phyloP scores from a whole-genome alignment of 805 yeast species.

The Schwanniomyces polymorphus region DNA sequence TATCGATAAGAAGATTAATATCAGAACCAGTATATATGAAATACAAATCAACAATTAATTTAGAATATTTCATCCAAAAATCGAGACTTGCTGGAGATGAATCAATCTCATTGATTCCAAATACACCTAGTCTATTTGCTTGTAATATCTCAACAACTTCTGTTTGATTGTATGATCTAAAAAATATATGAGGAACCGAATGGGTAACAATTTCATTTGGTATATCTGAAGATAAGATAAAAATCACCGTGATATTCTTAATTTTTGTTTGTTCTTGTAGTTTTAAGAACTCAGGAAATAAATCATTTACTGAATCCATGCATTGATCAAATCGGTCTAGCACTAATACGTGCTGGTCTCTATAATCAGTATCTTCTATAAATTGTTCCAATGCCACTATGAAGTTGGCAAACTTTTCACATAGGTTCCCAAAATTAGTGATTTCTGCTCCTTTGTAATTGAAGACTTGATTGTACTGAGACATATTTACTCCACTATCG shows the following conservation, averaged over 20 bases:
- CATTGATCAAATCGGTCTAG: conserved; percentile 50
- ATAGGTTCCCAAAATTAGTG: conserved; percentile 24
- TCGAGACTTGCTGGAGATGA: conserved; percentile 10
- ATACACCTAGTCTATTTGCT: conserved; percentile 22
- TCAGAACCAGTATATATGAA: conserved; percentile 46
- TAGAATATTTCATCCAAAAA: conserved; percentile 45
- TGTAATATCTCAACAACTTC: conserved; percentile 40
- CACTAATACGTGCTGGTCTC: conserved; percentile 41
- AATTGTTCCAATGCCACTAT: conserved; percentile 41
- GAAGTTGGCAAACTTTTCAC: conserved; percentile 45
- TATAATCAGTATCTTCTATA: conserved; percentile 25
- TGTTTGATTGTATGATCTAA: conserved; percentile 34
- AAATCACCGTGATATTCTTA: conserved; percentile 34
- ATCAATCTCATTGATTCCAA: conserved; percentile 18
- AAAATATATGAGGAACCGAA: conserved; percentile 41
- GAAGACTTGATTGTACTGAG: conserved; percentile 14
- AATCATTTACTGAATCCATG: conserved; percentile 40
- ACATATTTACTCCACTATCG: conserved; percentile 33
- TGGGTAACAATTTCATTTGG: conserved; percentile 37
- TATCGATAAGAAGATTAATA: conserved; percentile 33
- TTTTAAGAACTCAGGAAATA: conserved; percentile 39
- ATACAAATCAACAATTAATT: conserved; percentile 46
- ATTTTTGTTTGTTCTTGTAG: conserved; percentile 42
- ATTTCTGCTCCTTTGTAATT: conserved; percentile 26
- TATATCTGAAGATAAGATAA: conserved; percentile 41